A percentile compares a stretch with the other conserved stretches of the same genome.
These are phyloP conservation scores for Boletus edulis DNA, from an alignment of 768 basidiomycete species.

Conservation along the genomic window DNA sequence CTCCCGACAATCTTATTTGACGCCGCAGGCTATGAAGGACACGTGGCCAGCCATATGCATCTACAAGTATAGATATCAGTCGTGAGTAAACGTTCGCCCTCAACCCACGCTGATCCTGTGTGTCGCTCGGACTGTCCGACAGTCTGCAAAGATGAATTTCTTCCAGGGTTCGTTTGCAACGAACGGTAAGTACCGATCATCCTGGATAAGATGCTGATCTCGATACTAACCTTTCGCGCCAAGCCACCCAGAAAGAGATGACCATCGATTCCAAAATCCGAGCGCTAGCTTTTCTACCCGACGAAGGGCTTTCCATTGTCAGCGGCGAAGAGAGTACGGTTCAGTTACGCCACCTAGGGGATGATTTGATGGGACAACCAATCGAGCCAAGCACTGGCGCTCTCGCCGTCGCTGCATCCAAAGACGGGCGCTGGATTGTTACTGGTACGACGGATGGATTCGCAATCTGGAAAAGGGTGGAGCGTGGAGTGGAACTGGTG, in stretches of 20 bases:
- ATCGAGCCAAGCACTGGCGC: conserved; percentile 1
- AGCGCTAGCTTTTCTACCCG: conserved; percentile 10
- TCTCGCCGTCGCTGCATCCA: conserved; percentile 11
- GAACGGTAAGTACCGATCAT: not conserved
- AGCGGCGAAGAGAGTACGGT: conserved; percentile 11
- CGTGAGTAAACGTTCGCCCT: not conserved
- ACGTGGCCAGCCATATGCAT: not conserved
- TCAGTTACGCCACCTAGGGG: conserved; percentile 2
- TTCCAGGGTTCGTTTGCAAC: not conserved
- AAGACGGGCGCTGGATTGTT: conserved; percentile 7
- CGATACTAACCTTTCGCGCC: not conserved
- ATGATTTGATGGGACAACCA: conserved; percentile 9
- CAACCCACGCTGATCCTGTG: not conserved
- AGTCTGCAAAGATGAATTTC: conserved; percentile 1
- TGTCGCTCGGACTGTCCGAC: not conserved
- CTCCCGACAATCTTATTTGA: not conserved
- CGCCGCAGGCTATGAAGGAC: not conserved
- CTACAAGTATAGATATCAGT: not conserved
- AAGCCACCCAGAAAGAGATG: not conserved
- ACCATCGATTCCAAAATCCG: conserved; percentile 9
- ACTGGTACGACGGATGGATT: conserved; percentile 8
- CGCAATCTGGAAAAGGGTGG: conserved; percentile 9
- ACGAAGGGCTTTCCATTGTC: not conserved
- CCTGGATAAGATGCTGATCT: not conserved
- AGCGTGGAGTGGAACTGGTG: not conserved